Evolutionary conservation across 352 stramenopile species (phyloP).

Genomic region (Pythium dissotocum): DNA sequence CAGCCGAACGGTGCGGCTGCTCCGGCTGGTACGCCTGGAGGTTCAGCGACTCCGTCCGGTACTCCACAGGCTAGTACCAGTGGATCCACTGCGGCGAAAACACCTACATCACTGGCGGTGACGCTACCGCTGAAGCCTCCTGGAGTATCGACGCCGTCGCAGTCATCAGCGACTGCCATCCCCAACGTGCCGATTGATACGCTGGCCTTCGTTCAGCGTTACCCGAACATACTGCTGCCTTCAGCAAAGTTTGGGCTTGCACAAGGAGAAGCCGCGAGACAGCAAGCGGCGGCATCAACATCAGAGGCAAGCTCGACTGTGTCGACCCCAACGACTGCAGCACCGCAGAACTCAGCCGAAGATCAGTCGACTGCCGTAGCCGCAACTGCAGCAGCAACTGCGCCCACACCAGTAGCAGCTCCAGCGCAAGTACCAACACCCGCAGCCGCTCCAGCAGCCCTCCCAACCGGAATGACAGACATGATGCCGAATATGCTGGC

Average conservation of each 20-base stretch:
- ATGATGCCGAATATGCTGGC: slow-evolving; percentile 35
- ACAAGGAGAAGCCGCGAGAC: slow-evolving; percentile 15
- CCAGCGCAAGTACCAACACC: neutral
- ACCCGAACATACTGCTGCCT: slow-evolving; percentile 65
- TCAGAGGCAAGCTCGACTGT: slow-evolving; percentile 12
- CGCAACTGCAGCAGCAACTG: too few relatives aligned
- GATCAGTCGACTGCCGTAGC: neutral
- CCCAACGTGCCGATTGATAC: slow-evolving; percentile 37
- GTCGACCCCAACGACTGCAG: slow-evolving; percentile 6
- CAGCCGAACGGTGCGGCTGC: neutral
- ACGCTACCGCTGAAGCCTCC: slow-evolving; percentile 18
- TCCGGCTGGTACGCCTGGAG: neutral
- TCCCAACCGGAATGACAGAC: slow-evolving; percentile 20
- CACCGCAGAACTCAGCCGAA: slow-evolving; percentile 6
- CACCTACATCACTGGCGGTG: slow-evolving; percentile 23
- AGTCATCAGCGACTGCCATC: slow-evolving; percentile 17
- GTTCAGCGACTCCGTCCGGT: neutral
- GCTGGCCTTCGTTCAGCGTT: slow-evolving; percentile 45
- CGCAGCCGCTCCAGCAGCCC: neutral
- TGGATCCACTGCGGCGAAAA: neutral
- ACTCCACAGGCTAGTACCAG: neutral
- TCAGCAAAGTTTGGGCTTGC: slow-evolving; percentile 28
- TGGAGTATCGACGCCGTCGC: slow-evolving; percentile 6
- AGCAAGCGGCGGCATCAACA: neutral
- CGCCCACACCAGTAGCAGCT: too few relatives aligned